Percentiles rank a stretch among this genome's conserved stretches.
phyloP scores from a whole-genome alignment of 1,284 basidiomycete genomes.

The Grifola frondosa region DNA sequence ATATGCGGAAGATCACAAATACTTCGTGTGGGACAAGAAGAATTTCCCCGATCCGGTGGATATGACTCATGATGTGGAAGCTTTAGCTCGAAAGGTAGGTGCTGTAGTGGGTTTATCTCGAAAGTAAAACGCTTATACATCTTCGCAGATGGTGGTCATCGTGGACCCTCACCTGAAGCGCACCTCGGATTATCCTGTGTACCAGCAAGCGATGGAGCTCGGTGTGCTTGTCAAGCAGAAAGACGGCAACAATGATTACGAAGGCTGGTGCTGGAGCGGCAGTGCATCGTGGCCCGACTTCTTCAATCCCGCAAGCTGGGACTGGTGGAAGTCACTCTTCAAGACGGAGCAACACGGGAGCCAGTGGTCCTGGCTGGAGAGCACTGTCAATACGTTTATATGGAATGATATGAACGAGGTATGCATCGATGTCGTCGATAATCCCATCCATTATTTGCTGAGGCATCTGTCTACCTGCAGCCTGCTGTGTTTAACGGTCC shows the following conservation, averaged over 20 bases:
- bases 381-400: slow-evolving; percentile 81
- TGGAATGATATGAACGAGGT: slow-evolving; percentile 99
- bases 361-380: slow-evolving; percentile 72
- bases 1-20: slow-evolving; percentile 92
- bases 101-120: not conserved
- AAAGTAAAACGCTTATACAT: slow-evolving; percentile 1
- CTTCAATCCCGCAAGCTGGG: slow-evolving; percentile 89
- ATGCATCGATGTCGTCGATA: not conserved
- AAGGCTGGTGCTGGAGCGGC: slow-evolving; percentile 99
- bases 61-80: slow-evolving; percentile 90
- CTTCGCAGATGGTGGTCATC: slow-evolving; percentile 88
- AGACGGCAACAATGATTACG: slow-evolving; percentile 81
- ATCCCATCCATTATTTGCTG: slow-evolving; percentile 6
- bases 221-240: slow-evolving; percentile 82
- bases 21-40: slow-evolving; percentile 96
- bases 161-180: slow-evolving; percentile 97
- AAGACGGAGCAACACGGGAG: slow-evolving; percentile 52
- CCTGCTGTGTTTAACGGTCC: slow-evolving; percentile 98
- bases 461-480: slow-evolving; percentile 43
- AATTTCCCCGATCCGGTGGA: slow-evolving; percentile 91
- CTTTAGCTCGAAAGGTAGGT: slow-evolving; percentile 79
- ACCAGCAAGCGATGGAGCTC: slow-evolving; percentile 80
- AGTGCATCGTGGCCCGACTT: slow-evolving; percentile 96
- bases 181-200: slow-evolving; percentile 78
- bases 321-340: slow-evolving; percentile 90